Percentiles rank a stretch among this genome's conserved stretches.
Evolutionary conservation across 2,329 filamentous ascomycete species (phyloP).

Genomic region (Colletotrichum phormii): DNA sequence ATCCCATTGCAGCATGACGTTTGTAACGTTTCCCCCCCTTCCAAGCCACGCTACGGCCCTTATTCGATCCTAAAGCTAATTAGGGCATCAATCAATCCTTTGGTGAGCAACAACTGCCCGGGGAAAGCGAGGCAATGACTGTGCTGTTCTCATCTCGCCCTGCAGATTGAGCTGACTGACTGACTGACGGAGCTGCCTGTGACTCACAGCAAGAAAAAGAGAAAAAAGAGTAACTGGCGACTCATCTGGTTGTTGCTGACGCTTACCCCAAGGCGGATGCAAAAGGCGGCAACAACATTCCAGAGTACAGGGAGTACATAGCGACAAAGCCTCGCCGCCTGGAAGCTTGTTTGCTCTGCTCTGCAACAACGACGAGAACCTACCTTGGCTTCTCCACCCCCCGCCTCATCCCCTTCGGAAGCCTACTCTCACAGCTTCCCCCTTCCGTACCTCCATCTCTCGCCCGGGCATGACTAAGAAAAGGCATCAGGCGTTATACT

Average conservation of each 20-base stretch:
- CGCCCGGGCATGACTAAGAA: slow-evolving; percentile 71
- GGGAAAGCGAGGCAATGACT: slow-evolving; percentile 12
- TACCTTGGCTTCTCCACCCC: neutral
- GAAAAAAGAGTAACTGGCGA: neutral
- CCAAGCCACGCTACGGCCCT: neutral
- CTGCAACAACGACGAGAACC: neutral
- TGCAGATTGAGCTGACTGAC: neutral
- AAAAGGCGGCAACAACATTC: slow-evolving; percentile 10
- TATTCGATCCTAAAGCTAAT: neutral
- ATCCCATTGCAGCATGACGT: neutral
- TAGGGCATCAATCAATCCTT: neutral
- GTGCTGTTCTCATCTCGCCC: neutral
- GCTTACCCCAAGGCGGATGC: neutral
- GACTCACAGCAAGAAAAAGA: slow-evolving; percentile 14
- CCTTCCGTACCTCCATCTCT: slow-evolving; percentile 15
- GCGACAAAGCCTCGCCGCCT: slow-evolving; percentile 24
- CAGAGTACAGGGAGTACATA: slow-evolving; percentile 15
- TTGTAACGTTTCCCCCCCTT: slow-evolving; percentile 8
- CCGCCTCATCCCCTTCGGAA: slow-evolving; percentile 1
- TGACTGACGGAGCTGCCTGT: slow-evolving; percentile 1
- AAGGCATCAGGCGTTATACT: slow-evolving; percentile 65
- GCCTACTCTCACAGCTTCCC: neutral
- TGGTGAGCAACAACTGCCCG: slow-evolving; percentile 9
- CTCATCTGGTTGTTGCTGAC: slow-evolving; percentile 12
- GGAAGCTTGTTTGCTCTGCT: slow-evolving; percentile 24